Evolutionary conservation across 192 early-diverging fungal genomes (phyloP).

Genomic region (Coemansia sp.): DNA sequence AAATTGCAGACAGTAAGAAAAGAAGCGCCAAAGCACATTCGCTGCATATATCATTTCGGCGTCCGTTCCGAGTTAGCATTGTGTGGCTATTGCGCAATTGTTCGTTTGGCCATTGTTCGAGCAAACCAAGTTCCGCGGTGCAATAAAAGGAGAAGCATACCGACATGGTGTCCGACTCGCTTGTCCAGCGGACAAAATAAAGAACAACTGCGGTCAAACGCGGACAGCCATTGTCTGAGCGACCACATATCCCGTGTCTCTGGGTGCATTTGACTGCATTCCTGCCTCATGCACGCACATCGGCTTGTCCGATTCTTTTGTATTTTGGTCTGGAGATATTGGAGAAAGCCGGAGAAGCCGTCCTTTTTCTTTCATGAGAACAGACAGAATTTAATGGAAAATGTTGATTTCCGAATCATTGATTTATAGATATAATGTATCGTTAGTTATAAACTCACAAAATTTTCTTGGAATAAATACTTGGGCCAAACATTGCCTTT

Average conservation of each 20-base stretch:
- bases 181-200: no score
- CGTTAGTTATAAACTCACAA: no score
- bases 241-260: neutral
- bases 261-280: conserved; percentile 1
- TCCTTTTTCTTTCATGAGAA: no score
- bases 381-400: no score
- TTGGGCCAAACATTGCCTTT: no score
- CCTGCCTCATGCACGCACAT: no score
- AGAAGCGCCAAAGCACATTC: neutral
- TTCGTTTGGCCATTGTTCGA: neutral
- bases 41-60: conserved; percentile 22
- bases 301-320: neutral
- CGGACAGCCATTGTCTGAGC: neutral
- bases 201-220: no score
- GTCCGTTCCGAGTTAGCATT: conserved; percentile 13
- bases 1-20: neutral
- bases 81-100: neutral
- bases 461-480: no score
- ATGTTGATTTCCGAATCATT: no score
- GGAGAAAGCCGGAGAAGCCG: no score
- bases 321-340: neutral
- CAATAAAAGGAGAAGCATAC: neutral
- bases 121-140: neutral
- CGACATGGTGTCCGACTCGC: no score
- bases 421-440: no score